These are phyloP conservation scores for Mesotaenium endlicherianum DNA, from an alignment of 139 green algal species.

Conservation along the genomic window DNA sequence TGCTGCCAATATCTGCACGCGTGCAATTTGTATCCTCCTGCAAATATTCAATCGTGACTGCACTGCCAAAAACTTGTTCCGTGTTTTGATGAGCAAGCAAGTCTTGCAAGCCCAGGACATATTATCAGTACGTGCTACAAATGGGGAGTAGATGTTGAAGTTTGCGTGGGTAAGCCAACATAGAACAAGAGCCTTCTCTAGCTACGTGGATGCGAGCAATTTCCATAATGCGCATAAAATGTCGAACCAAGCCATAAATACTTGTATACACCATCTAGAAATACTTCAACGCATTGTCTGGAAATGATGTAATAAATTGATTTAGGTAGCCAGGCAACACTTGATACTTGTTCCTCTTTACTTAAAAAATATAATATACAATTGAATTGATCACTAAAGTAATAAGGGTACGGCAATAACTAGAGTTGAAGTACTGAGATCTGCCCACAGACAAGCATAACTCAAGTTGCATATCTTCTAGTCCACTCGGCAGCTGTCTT, in stretches of 20 bases:
- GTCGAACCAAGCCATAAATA: background rate
- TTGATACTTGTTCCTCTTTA: background rate
- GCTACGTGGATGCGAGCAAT: too few species aligned
- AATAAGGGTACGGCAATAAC: background rate
- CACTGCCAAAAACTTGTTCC: too few species aligned
- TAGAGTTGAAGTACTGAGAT: background rate
- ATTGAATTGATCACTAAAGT: background rate
- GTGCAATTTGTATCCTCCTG: too few species aligned
- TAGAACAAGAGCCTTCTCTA: too few species aligned
- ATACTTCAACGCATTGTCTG: background rate
- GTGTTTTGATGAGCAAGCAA: too few species aligned
- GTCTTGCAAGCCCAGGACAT: too few species aligned
- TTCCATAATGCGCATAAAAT: background rate
- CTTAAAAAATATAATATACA: background rate
- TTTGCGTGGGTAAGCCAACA: too few species aligned
- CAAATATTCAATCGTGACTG: too few species aligned
- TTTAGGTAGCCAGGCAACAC: background rate
- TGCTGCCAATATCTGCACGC: too few species aligned
- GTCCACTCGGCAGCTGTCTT: conserved; percentile 88
- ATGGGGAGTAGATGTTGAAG: too few species aligned
- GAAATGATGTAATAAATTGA: background rate
- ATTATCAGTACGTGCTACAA: too few species aligned
- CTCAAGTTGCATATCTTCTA: conserved; percentile 74
- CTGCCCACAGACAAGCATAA: background rate
- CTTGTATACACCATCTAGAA: background rate